Conservation (phyloP, 2,329 filamentous ascomycete species). For the Parastagonospora nodorum region DNA sequence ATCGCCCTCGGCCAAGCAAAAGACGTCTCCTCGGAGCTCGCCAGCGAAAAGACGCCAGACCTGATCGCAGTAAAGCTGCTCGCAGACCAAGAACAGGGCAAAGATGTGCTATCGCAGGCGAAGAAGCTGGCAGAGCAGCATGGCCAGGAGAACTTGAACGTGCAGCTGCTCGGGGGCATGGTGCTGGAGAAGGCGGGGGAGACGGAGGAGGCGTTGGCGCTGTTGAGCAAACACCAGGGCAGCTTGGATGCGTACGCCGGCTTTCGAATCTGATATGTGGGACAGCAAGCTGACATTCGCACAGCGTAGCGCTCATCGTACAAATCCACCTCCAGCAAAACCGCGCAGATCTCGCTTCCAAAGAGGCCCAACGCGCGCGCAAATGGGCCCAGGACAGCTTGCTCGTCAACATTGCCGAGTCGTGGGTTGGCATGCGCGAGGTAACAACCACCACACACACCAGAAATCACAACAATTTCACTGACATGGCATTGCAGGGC, state of each 20-base stretch:
- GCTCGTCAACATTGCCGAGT: constrained; percentile 91
- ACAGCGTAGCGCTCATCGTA: constrained; percentile 80
- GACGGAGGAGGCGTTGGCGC: constrained; percentile 80
- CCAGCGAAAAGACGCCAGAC: constrained; percentile 69
- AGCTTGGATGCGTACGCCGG: constrained; percentile 70
- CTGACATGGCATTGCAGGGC: constrained; percentile 62
- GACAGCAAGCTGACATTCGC: constrained; percentile 4
- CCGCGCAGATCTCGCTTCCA: constrained; percentile 84
- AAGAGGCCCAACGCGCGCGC: constrained; percentile 84
- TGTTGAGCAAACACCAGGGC: constrained; percentile 83
- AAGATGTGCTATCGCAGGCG: constrained; percentile 60
- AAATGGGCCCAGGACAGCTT: constrained; percentile 95
- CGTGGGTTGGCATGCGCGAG: constrained; percentile 88
- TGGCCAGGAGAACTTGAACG: constrained; percentile 71
- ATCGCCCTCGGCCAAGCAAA: constrained; percentile 80
- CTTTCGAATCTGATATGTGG: not conserved
- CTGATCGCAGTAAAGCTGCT: constrained; percentile 77
- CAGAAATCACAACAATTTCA: not conserved
- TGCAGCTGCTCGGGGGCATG: constrained; percentile 82
- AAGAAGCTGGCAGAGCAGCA: constrained; percentile 71
- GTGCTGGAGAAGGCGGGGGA: constrained; percentile 80
- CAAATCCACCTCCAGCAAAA: constrained; percentile 94
- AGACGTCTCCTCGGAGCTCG: constrained; percentile 70
- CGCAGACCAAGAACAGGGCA: constrained; percentile 63
- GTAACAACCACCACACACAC: constrained; percentile 59